Evolutionary conservation across 2,329 filamentous ascomycete species (phyloP).

Genomic region (Xylariomycetidae sp.): DNA sequence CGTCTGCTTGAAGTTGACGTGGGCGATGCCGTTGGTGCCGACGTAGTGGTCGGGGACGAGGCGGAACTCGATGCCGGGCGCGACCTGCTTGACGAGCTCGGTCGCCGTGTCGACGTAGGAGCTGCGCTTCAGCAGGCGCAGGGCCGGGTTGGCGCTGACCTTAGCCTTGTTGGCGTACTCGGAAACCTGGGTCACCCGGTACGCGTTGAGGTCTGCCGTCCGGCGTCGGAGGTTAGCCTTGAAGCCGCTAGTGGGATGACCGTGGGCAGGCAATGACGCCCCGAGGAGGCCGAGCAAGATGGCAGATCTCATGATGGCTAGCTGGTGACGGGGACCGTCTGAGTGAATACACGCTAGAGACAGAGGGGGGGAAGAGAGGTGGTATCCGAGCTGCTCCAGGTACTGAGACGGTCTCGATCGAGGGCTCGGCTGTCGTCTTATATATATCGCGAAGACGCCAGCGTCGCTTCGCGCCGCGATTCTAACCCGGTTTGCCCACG

Average conservation of each 20-base stretch:
- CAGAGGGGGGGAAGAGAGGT: no score
- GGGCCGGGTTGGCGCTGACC: slow-evolving; percentile 16
- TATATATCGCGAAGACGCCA: no score
- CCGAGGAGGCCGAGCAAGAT: slow-evolving; percentile 29
- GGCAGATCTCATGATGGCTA: slow-evolving; percentile 26
- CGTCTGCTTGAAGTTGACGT: slow-evolving; percentile 58
- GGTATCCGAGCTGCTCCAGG: no score
- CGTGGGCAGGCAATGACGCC: slow-evolving; percentile 22
- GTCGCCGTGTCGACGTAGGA: slow-evolving; percentile 40
- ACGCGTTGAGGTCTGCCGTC: slow-evolving; percentile 28
- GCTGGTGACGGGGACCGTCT: no score
- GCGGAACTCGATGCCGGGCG: slow-evolving; percentile 40
- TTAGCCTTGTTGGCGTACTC: slow-evolving; percentile 26
- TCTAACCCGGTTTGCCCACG: no score
- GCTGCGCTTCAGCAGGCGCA: slow-evolving; percentile 25
- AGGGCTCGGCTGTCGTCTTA: no score
- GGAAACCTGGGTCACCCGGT: slow-evolving; percentile 24
- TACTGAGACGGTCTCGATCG: no score
- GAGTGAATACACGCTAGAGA: no score
- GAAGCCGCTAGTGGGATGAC: slow-evolving; percentile 20
- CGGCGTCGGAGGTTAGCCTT: slow-evolving; percentile 26
- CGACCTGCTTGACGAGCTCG: slow-evolving; percentile 35
- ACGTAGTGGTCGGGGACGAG: slow-evolving; percentile 49
- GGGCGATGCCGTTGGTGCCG: slow-evolving; percentile 49
- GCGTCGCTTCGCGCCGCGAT: no score